Evolutionary conservation across 2,329 filamentous ascomycete genomes (phyloP), one percentile per base, ranked within the genome.

Genomic region (Aureobasidium sp.): DNA sequence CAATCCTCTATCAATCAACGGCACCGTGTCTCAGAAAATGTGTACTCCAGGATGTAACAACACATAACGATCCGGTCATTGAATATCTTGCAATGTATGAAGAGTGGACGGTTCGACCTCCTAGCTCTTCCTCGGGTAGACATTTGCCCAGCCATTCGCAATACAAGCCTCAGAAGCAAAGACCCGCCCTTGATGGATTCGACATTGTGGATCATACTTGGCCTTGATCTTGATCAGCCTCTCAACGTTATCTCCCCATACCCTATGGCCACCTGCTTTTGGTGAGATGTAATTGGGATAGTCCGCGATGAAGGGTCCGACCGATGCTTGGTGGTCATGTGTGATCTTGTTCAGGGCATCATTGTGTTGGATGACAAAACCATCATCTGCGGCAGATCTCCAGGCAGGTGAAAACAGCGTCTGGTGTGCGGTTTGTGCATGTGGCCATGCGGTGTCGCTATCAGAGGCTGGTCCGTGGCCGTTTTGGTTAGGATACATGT

Each of bases 241-340:
- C 53, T 55, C 23, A 9, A 62, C 42, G 57, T 64, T 64, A 6
- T 57, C 51, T 15, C 58, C 57, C 37, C 55, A 63, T 6, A 61
- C 60, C 43, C 47, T 27, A 10, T 50, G 23, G 6, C 42, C 63
- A 29, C 49, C 43, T 11, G 45, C 60, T 17, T 49, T 47, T 4
- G 63, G 63, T 35, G 55, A 63, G 11, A 63, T 63, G 38, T 63
- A 62, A 42, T 64, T 64, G 17, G 61, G 59, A 45, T 63, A 64
- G 33, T 62, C 59, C 10, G 60, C 60, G 11, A 62, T 25, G 31
- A 50, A 57, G 9, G 19, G 4, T 8, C 43, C 53, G 4, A 61
- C n/a, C 21, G 13, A 25, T 5, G 35, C 31, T 45, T 64, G 58
- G 33, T 61, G 60, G 1, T 17, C 23, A 19, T 55, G 37, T 8